phyloP scores from a whole-genome alignment of 2,329 filamentous ascomycete genomes.

The Aspergillus bombycis region DNA sequence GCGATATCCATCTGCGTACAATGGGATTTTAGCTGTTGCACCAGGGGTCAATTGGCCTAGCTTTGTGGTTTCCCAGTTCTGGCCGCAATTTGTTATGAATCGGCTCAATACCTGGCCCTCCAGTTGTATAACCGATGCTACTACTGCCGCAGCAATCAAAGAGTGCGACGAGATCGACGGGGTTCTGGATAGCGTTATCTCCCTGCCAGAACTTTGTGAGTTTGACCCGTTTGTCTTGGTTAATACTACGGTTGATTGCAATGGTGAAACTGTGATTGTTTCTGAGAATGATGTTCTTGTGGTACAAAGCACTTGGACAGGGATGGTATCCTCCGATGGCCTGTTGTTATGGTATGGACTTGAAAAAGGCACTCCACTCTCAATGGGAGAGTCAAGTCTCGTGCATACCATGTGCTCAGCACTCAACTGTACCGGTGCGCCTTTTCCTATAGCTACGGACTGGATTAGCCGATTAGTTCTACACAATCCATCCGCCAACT shows the following conservation, averaged over 20 bases:
- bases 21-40: constrained; percentile 49
- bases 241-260: constrained; percentile 22
- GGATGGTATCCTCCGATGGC: constrained; percentile 25
- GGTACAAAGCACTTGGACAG: constrained; percentile 36
- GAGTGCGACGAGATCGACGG: constrained; percentile 44
- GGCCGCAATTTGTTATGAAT: constrained; percentile 28
- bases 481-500: constrained; percentile 35
- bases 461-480: constrained; percentile 42
- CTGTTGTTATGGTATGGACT: constrained; percentile 39
- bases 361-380: constrained; percentile 28
- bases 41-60: constrained; percentile 29
- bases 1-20: constrained; percentile 48
- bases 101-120: constrained; percentile 18
- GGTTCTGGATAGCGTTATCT: constrained; percentile 35
- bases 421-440: constrained; percentile 27
- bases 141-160: constrained; percentile 36
- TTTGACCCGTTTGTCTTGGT: constrained; percentile 30
- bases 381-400: constrained; percentile 20
- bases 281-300: constrained; percentile 33
- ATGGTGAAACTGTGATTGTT: constrained; percentile 26
- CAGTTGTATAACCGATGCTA: constrained; percentile 38
- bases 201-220: constrained; percentile 13
- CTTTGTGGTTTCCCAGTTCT: constrained; percentile 24
- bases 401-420: constrained; percentile 29
- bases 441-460: constrained; percentile 32